Percentiles rank a stretch among this genome's conserved stretches.
Conservation (phyloP, 108 stramenopile genomes). For the Skeletonema marinoi region DNA sequence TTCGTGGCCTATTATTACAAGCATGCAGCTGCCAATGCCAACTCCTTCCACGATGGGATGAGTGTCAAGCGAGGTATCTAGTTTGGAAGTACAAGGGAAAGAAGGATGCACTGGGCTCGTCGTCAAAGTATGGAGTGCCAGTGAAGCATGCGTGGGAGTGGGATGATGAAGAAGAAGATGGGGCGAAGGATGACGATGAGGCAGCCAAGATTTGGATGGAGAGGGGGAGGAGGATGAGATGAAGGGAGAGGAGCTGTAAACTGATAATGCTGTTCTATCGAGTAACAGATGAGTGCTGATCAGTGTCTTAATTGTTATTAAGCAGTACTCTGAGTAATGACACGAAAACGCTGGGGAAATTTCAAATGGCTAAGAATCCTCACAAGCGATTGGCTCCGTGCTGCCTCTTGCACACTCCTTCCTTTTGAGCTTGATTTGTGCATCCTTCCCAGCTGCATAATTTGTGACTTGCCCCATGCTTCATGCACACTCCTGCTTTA, state of each 20-base stretch:
- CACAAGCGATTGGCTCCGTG: too few relatives aligned
- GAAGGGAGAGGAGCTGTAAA: constrained; percentile 23
- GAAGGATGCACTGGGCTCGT: constrained; percentile 77
- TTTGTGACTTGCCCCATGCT: too few relatives aligned
- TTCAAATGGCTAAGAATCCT: too few relatives aligned
- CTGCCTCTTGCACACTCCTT: too few relatives aligned
- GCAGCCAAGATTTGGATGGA: constrained; percentile 62
- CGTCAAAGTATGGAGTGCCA: constrained; percentile 75
- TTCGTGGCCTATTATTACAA: constrained; percentile 90
- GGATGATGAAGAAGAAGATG: constrained; percentile 52
- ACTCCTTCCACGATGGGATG: constrained; percentile 79
- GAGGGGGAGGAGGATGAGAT: constrained; percentile 17
- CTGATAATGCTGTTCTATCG: too few relatives aligned
- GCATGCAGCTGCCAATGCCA: constrained; percentile 69
- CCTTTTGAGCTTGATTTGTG: too few relatives aligned
- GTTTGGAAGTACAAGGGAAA: constrained; percentile 84
- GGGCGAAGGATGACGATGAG: constrained; percentile 40
- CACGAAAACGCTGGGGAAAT: too few relatives aligned
- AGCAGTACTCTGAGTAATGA: too few relatives aligned
- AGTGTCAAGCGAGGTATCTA: constrained; percentile 74
- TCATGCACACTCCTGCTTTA: too few relatives aligned
- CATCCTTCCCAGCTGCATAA: too few relatives aligned
- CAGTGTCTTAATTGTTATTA: too few relatives aligned
- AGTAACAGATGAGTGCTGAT: too few relatives aligned
- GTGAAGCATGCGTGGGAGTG: constrained; percentile 72